Evolutionary conservation across 2,329 filamentous ascomycete genomes (phyloP), one percentile per base, ranked within the genome.

Genomic region (Pleomassaria siparia): DNA sequence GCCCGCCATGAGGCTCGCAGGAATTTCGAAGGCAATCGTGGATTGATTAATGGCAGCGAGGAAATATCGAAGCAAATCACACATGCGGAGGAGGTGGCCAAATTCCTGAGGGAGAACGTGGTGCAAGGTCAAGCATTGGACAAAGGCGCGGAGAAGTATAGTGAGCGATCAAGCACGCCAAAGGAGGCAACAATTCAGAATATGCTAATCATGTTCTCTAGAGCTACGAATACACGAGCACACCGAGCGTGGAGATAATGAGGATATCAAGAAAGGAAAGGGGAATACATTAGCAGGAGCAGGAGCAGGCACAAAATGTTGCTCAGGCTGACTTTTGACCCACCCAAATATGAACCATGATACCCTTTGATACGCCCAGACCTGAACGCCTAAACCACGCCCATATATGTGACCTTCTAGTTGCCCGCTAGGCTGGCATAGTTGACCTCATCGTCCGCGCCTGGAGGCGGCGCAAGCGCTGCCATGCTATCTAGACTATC

Each of bases 241-340:
- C 56, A 99, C 87, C 24, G 92, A 99, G 72, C 80, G 89, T 56
- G 91, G 94, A 44, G 88, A 97, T 73, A 99, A 99, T 66, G 91
- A 96, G 60, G 89, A 86, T 26, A 83, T 96, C 62, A 95, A 91
- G 72, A 76, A 83, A 43, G 79, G 51, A 55, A 72, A 74, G 47
- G 72, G 75, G 60, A 66, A 64, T 54, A 66, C 65, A 56, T 56
- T 69, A 51, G 60, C 62, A 51, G 66, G 65, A 48, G 29, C 29
- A 8, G 66, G 65, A 48, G 35, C 35, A 13, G 66, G 66, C 46
- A 59, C 58, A 18, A 72, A 72, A 55, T 72, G 69, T 62, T 71
- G 68, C 54, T 69, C 66, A 44, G 58, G 67, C 43, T 71, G 58
- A 67, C 44, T 62, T 64, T 62, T 60, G 45, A 53, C 51, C 42